These are phyloP conservation scores for Mrakia blollopis DNA, from an alignment of 768 basidiomycete genomes.

Conservation along the genomic window DNA sequence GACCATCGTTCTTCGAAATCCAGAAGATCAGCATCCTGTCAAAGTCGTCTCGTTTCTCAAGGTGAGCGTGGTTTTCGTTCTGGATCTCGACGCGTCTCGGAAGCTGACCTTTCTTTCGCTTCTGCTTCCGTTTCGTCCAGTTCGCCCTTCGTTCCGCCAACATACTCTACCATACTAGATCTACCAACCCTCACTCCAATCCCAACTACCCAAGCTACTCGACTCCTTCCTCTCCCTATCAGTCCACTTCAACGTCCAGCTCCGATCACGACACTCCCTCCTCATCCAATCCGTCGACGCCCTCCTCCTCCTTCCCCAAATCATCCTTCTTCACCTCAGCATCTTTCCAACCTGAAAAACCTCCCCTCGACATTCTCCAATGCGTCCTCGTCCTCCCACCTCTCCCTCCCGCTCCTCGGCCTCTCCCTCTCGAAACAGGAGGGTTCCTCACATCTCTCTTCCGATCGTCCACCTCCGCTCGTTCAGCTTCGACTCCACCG, in stretches of 20 bases:
- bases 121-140: not conserved
- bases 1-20: constrained; percentile 34
- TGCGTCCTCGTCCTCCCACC: constrained; percentile 30
- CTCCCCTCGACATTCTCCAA: constrained; percentile 22
- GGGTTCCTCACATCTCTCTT: constrained; percentile 30
- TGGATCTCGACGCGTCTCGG: not conserved
- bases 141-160: constrained; percentile 41
- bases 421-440: not conserved
- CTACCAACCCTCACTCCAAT: constrained; percentile 14
- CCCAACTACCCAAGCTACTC: not conserved
- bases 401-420: constrained; percentile 1
- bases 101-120: not conserved
- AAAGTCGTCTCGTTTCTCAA: constrained; percentile 41
- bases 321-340: constrained; percentile 1
- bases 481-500: constrained; percentile 18
- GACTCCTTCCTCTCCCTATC: not conserved
- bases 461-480: constrained; percentile 11
- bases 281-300: not conserved
- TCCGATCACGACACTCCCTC: not conserved
- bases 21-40: constrained; percentile 37
- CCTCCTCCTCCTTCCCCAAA: constrained; percentile 1
- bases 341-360: not conserved
- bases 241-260: not conserved
- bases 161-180: constrained; percentile 39
- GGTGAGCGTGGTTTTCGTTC: not conserved